Percentiles rank a stretch among this genome's conserved stretches.
phyloP scores from a whole-genome alignment of 345 rosid genomes.

The Brassica carinata region DNA sequence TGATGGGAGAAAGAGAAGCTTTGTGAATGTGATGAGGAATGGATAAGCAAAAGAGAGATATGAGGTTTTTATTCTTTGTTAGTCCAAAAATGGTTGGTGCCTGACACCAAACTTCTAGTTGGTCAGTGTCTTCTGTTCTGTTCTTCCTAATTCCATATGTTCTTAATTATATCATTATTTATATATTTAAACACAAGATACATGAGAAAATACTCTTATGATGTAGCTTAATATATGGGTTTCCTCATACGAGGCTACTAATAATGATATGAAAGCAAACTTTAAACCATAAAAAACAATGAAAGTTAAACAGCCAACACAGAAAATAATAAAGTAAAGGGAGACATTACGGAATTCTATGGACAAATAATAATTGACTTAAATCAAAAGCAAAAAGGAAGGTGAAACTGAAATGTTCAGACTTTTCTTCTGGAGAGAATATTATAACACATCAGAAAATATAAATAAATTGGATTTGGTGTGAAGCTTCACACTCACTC shows the following conservation, averaged over 20 bases:
- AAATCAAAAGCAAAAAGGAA: constrained; percentile 43
- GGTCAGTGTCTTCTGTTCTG: constrained; percentile 22
- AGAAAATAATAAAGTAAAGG: constrained; percentile 7
- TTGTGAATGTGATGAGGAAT: constrained; percentile 33
- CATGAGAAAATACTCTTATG: constrained; percentile 17
- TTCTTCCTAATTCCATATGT: constrained; percentile 19
- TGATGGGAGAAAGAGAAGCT: constrained; percentile 16
- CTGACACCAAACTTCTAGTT: constrained; percentile 36
- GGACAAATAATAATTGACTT: constrained; percentile 27
- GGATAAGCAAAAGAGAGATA: constrained; percentile 33
- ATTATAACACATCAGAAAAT: background rate
- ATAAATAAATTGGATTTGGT: constrained; percentile 29
- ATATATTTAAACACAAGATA: constrained; percentile 11
- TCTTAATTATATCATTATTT: constrained; percentile 12
- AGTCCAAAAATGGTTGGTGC: constrained; percentile 32
- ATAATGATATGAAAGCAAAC: constrained; percentile 33
- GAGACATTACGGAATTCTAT: constrained; percentile 10
- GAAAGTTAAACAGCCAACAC: background rate
- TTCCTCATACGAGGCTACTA: constrained; percentile 21
- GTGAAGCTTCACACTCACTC: constrained; percentile 37
- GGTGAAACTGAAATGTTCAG: constrained; percentile 40
- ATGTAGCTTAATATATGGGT: constrained; percentile 27
- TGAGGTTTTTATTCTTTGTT: constrained; percentile 36
- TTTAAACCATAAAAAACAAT: constrained; percentile 23
- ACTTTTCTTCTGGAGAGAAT: constrained; percentile 15